These are phyloP conservation scores for Phellopilus nigrolimitatus DNA, from an alignment of 1,284 basidiomycete genomes.

Conservation along the genomic window DNA sequence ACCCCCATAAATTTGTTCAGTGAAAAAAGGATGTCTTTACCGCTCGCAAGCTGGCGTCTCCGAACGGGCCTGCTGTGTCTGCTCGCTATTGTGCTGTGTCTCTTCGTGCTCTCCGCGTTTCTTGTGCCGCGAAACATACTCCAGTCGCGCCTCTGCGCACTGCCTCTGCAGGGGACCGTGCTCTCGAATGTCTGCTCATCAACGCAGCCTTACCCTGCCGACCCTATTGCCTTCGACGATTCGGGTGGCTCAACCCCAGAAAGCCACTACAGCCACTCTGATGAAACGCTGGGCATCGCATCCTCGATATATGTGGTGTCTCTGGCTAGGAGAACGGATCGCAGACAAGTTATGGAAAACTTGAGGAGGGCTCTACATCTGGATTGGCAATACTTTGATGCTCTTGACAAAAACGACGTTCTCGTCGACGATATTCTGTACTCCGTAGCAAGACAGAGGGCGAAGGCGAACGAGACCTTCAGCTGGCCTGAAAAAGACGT, in stretches of 20 bases:
- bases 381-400: constrained; percentile 52
- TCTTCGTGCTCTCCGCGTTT: neutral
- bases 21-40: neutral
- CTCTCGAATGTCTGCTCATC: constrained; percentile 2
- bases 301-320: constrained; percentile 54
- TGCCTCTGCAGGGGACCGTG: neutral
- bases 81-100: neutral
- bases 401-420: constrained; percentile 35
- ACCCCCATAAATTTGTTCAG: neutral
- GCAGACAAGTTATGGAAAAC: constrained; percentile 50
- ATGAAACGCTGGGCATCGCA: constrained; percentile 25
- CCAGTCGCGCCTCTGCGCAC: neutral
- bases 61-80: neutral
- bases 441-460: constrained; percentile 37
- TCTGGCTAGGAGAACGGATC: constrained; percentile 45
- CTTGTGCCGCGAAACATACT: neutral
- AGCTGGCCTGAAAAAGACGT: constrained; percentile 9
- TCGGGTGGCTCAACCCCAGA: neutral
- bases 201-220: neutral
- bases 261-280: neutral
- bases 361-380: constrained; percentile 42
- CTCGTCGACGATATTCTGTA: constrained; percentile 38
- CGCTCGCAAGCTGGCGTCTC: neutral
- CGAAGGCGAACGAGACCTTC: constrained; percentile 6
- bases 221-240: neutral